Percentiles rank a stretch among this genome's conserved stretches.
These are phyloP conservation scores for Xylaria sp. DNA, from an alignment of 2,329 filamentous ascomycete genomes.

Conservation along the genomic window DNA sequence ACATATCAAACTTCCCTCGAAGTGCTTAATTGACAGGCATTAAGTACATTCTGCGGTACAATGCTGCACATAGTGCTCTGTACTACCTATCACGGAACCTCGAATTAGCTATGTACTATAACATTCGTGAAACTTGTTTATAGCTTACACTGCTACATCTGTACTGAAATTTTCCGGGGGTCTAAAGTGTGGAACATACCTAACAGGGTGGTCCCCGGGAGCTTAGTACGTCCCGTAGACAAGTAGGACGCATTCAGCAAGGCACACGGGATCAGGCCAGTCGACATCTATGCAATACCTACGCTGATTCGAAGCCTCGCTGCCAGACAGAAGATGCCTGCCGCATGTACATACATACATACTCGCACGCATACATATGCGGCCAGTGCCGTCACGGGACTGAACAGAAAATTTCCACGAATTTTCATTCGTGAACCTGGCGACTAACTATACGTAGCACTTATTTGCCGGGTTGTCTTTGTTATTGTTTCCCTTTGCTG, in stretches of 20 bases:
- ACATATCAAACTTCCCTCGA: too few species aligned
- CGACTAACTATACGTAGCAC: background rate
- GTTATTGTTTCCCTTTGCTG: background rate
- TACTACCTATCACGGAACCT: background rate
- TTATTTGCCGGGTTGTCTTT: background rate
- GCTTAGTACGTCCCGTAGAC: background rate
- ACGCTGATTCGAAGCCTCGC: slow-evolving; percentile 8
- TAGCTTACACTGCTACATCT: background rate
- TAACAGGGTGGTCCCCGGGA: background rate
- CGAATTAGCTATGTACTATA: background rate
- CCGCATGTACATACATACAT: slow-evolving; percentile 17
- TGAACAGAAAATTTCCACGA: slow-evolving; percentile 1
- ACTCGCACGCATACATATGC: slow-evolving; percentile 15
- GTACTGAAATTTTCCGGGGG: background rate
- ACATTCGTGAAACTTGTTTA: background rate
- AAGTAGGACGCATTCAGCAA: background rate
- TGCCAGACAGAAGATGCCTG: slow-evolving; percentile 7
- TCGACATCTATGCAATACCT: background rate
- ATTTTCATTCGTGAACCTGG: background rate
- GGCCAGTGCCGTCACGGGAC: slow-evolving; percentile 10
- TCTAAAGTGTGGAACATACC: background rate
- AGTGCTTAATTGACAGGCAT: background rate
- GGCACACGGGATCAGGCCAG: background rate
- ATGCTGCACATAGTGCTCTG: too few species aligned
- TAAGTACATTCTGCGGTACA: background rate